These are phyloP conservation scores for Kingdonia uniflora DNA, from an alignment of 164 flowering plant genomes.

Conservation along the genomic window DNA sequence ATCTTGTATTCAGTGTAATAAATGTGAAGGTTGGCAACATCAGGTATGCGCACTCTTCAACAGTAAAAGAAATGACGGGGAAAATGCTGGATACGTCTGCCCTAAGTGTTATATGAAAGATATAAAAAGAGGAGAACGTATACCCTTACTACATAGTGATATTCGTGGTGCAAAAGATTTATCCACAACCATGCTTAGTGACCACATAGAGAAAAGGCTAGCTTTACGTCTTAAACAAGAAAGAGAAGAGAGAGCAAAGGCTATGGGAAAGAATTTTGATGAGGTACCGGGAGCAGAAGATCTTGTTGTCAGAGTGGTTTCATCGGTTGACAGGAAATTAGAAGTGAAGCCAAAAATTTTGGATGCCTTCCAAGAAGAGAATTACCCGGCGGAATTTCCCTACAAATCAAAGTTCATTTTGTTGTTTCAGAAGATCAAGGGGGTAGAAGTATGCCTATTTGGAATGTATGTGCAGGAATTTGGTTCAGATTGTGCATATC, in stretches of 20 bases:
- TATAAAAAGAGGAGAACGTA: slow-evolving; percentile 16
- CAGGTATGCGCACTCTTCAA: slow-evolving; percentile 55
- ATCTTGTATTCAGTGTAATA: slow-evolving; percentile 54
- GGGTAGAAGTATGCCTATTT: slow-evolving; percentile 54
- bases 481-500: slow-evolving; percentile 43
- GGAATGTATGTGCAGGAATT: slow-evolving; percentile 52
- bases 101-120: slow-evolving; percentile 39
- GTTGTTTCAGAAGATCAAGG: slow-evolving; percentile 55
- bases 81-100: slow-evolving; percentile 35
- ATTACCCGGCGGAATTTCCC: background rate
- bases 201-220: slow-evolving; percentile 46
- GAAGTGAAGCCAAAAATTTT: background rate
- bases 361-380: background rate
- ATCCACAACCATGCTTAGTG: slow-evolving; percentile 41
- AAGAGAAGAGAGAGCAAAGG: slow-evolving; percentile 30
- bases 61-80: slow-evolving; percentile 22
- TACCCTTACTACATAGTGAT: slow-evolving; percentile 12
- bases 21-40: slow-evolving; percentile 52
- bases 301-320: slow-evolving; percentile 4
- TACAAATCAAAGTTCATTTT: slow-evolving; percentile 22
- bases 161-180: slow-evolving; percentile 40
- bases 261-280: slow-evolving; percentile 15
- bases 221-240: slow-evolving; percentile 29
- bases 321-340: background rate
- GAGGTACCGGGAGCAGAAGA: slow-evolving; percentile 26